Base-by-base conservation (phyloP, 2,329 filamentous ascomycete species). In the Cladophialophora immunda region DNA sequence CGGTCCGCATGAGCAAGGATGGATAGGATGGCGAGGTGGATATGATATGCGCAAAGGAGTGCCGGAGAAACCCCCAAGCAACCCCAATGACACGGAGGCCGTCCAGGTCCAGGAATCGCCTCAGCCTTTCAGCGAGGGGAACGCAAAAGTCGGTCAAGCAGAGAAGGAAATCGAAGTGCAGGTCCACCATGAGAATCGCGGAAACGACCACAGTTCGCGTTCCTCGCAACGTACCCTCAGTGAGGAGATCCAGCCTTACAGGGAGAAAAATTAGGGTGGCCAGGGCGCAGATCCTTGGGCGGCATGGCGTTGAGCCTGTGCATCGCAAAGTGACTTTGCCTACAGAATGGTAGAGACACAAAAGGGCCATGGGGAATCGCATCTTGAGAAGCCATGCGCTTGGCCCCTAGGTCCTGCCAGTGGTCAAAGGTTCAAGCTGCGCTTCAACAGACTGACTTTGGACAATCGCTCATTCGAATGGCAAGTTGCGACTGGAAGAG, bases 11-110 rank as follows among this genome's bases (percentile, higher is more conserved):
- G 86, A 88, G 74, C 80, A 78, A 50, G 78, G 83, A 0, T 89
- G 87, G 87, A 65, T 88, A 50, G 87, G 87, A 0, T 89, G 87
- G 87, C 76, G 76, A 29, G 87, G 87, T 1, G 87, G 87, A 0
- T 85, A 82, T 80, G 81, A 79, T 61, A 78, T 87, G 30, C 72
- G 76, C 58, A 72, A 72, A 56, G 45, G n/a, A n/a, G 45, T 66
- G 15, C 60, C 64, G 5, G 36, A 47, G 17, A 65, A 62, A 41
- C 47, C 58, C 5, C 15, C 15, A 4, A 57, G 58, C 27, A 50
- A n/a, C 50, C 22, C 38, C 36, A 36, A 36, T 17, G 63, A 63
- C 30, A 50, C 30, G 53, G 62, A 68, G 52, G 41, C 57, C 30
- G 15, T 34, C 6, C 56, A 55, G 36, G 19, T 19, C n/a, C 36